Evolutionary conservation across 2,329 filamentous ascomycete species (phyloP), one percentile per base, ranked within the genome.

Genomic region (Paecilomyces niveus): DNA sequence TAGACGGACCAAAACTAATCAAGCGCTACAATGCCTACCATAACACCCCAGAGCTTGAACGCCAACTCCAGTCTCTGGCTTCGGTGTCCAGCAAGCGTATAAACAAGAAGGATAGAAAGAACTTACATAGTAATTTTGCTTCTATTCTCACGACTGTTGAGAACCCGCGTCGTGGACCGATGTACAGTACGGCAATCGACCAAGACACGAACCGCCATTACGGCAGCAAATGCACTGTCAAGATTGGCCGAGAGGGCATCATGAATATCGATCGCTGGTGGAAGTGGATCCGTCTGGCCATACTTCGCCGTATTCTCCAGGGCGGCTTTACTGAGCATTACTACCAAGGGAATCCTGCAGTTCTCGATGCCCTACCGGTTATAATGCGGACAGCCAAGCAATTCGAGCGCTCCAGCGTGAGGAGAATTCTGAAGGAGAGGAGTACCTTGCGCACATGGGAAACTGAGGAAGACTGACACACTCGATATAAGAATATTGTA

Each of bases 201-300:
- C 75, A 83, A 53, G 81, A 87, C 35, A 83, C 80, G 0, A 84
- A 84, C 26, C 77, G 77, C 24, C 78, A 80, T 54, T 85, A 86
- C 61, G 87, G 87, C 5, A 86, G 81, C 59, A 80, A 85, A 58
- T 77, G 88, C 74, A 82, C 76, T 10, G 78, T 90, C 45, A 81
- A 82, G 58, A 82, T 89, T 57, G 71, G 72, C 31, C 78, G 79
- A 22, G 81, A 80, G 53, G 83, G 84, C 2, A 79, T 82, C 56
- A 83, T 89, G 77, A 80, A 77, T 55, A 84, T 90, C 55, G 86
- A 90, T 70, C 81, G 82, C 63, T 90, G 88, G 88, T 90, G 87
- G 87, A 90, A 90, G 72, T 76, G 89, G 65, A 79, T 85, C 64
- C 78, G 86, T 31, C 72, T 89, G 55, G 83, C 85, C 60, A 81